Evolutionary conservation across 208 protist genomes (phyloP).

Genomic region (Trypanosoma brucei): DNA sequence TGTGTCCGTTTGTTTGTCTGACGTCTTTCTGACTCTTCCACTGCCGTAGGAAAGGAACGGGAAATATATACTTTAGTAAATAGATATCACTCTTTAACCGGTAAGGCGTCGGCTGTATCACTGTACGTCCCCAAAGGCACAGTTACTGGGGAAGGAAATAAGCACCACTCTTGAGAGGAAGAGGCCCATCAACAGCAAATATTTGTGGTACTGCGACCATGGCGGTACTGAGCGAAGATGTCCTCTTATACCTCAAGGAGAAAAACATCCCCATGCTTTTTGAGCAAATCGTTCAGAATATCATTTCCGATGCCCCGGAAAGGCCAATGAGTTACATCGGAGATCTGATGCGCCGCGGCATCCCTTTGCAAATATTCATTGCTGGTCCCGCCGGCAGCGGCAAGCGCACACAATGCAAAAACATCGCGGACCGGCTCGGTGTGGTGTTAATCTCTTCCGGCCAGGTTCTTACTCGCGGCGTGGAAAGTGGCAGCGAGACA

Average conservation of each 20-base stretch:
- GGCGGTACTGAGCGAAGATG: neutral
- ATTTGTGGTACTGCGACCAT: neutral
- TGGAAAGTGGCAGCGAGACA: neutral
- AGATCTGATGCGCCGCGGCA: constrained; percentile 33
- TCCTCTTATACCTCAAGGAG: constrained; percentile 59
- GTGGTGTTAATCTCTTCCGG: constrained; percentile 26
- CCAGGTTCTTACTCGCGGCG: neutral
- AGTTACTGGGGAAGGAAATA: no score
- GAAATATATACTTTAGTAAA: no score
- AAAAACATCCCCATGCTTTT: constrained; percentile 67
- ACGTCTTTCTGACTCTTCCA: no score
- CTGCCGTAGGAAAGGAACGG: no score
- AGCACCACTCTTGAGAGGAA: no score
- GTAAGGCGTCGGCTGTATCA: no score
- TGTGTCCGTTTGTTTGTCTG: no score
- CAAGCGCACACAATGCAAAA: constrained; percentile 62
- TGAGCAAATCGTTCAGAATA: constrained; percentile 61
- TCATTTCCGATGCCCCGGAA: constrained; percentile 60
- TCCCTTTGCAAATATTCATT: constrained; percentile 63
- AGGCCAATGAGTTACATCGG: constrained; percentile 50
- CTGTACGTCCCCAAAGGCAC: no score
- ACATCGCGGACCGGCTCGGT: constrained; percentile 39
- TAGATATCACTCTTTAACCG: no score
- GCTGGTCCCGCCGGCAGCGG: constrained; percentile 66
- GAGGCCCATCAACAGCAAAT: no score